Base-by-base conservation (phyloP, 106 monocot species). In the Dioscorea alata region DNA sequence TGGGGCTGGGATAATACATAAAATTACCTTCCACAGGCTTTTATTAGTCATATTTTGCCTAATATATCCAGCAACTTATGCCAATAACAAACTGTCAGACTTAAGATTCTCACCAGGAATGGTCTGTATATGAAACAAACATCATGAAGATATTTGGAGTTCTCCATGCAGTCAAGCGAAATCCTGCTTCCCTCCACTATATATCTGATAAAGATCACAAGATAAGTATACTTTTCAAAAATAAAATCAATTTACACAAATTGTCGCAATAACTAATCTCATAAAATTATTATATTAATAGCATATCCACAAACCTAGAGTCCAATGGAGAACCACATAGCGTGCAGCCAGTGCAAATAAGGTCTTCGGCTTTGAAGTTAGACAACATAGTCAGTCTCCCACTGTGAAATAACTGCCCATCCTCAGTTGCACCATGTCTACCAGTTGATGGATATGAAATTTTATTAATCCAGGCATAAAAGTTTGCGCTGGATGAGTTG, bases 111-210 rank as follows among this genome's bases (percentile, higher is more conserved):
- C 72, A 86, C 86, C 82, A 79, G 35, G 72, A 86, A 86, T 61
- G 86, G 86, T 62, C 50, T 82, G 56, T 86, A 86, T 86, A 86
- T 86, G 53, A 52, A 33, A 33, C 73, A 63, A 50, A 79, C n/a
- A 25, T 76, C 63, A 33, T 86, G 86, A 79, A 76, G 24, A 70
- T 76, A 76, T 14, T 72, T 82, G 21, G 72, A 75, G 48, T 51
- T 78, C 22, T 82, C 73, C 20, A 54, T 60, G 33, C 86, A 82
- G 34, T 76, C 75, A 16, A 79, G 68, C 49, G 78, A 65, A 73
- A 72, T 48, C 24, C 48, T 66, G 32, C 63, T 23, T 65, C 67
- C 23, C 25, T 64, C 65, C 15, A n/a, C 6, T 33, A 65, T 17
- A 42, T 7, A 68, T 48, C 75, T 80, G 59, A 25, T 33, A 57